Base-by-base conservation (phyloP, 225 moss, liverwort and hornwort genomes). In the Thuidium tamariscinum region DNA sequence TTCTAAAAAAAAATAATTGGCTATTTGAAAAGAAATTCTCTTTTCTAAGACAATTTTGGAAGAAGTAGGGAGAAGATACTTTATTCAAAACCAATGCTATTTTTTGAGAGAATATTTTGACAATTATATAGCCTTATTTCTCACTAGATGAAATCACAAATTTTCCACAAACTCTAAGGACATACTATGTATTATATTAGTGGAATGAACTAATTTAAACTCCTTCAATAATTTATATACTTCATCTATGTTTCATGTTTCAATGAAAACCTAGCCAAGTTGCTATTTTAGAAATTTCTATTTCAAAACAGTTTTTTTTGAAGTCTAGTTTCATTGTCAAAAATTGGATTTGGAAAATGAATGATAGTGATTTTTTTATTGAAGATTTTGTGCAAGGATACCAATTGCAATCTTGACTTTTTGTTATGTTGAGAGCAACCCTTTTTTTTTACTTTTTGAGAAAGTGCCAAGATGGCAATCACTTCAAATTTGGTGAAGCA, bases 11-110 rank as follows among this genome's bases (percentile, higher is more conserved):
- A 8, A 7, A 13, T 15, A n/a, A n/a, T 42, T 27, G 42, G 27
- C 9, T 9, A 6, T 34, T 32, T 30, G 5, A 44, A 0, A 21
- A 49, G 12, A 3, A 7, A 7, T 32, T 32, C 0, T 0, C 7
- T 19, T 7, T 2, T 1, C 19, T 11, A 2, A 11, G 12, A 49
- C 1, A 20, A 4, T 13, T 74, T 20, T 12, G 7, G 4, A 12
- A 20, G 7, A 7, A 3, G 19, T 1, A 5, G 0, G n/a, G n/a
- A n/a, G n/a, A n/a, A 12, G 7, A 48, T 19, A 19, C 12, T 49
- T 32, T 12, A 4, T 12, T 32, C 4, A 48, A 32, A 18, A 49
- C 7, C 4, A 48, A 30, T 72, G 10, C 3, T 30, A 46, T 72
- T 30, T 73, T 48, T 30, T 18, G 1, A 18, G 1, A 18, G 0